Evolutionary conservation across 306 rosid species (phyloP).

Genomic region (Vigna trinervia): DNA sequence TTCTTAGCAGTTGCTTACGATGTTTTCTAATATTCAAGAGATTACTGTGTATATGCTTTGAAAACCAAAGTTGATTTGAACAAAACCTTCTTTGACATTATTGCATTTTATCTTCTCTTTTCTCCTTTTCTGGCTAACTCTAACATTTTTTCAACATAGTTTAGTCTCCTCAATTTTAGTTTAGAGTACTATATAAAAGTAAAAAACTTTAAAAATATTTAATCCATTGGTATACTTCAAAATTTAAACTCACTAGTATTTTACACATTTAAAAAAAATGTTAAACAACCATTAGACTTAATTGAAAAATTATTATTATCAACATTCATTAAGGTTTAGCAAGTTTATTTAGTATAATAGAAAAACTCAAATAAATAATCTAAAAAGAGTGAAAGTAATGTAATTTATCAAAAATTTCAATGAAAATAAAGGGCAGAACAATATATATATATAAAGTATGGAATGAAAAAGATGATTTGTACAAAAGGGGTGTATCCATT

Average conservation of each 20-base stretch:
- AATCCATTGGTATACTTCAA: too few relatives aligned
- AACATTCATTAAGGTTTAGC: too few relatives aligned
- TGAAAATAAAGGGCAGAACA: too few relatives aligned
- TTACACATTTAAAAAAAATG: too few relatives aligned
- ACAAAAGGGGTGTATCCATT: background rate
- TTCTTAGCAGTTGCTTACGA: background rate
- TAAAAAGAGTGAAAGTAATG: too few relatives aligned
- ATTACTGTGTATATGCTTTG: background rate
- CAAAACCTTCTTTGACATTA: background rate
- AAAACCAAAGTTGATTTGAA: background rate
- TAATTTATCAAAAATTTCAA: background rate
- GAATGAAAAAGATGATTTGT: background rate
- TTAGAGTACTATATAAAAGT: background rate
- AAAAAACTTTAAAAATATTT: too few relatives aligned
- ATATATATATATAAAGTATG: background rate
- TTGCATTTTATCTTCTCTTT: background rate
- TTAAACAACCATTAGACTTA: too few relatives aligned
- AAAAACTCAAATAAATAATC: too few relatives aligned
- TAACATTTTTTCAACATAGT: too few relatives aligned
- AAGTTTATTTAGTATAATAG: too few relatives aligned
- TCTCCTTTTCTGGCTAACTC: background rate
- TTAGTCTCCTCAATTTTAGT: background rate
- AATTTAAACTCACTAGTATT: too few relatives aligned
- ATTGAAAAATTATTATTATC: too few relatives aligned
- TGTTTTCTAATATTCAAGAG: background rate